Evolutionary conservation across 768 basidiomycete species (phyloP), one percentile per base, ranked within the genome.

Genomic region (Suillus fuscotomentosus): DNA sequence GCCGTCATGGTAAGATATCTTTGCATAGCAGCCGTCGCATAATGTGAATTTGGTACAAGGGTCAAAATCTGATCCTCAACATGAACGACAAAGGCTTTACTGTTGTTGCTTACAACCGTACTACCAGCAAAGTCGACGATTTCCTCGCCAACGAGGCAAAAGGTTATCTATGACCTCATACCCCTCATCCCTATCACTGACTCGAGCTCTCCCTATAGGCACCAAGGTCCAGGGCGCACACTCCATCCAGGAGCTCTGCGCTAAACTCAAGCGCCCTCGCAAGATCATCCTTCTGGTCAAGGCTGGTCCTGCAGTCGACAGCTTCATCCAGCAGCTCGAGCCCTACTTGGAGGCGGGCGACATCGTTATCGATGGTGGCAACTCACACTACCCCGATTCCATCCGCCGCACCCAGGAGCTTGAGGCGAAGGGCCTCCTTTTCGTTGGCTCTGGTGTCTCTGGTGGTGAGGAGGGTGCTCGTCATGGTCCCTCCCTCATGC

Each of bases 41-140:
- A 8, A 38, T 53, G 11, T 62, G 27, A 45, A 65, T 47, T 62
- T 38, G 60, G 24, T 59, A 36, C 34, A 72, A 95, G 94, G 95
- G 94, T 73, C 95, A 97, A 88, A 97, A 97, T 78, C 78, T 97
- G 75, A 96, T 97, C 77, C 83, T 98, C 71, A 97, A 98, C 84
- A 98, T 97, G 94, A 97, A 97, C 78, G 97, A 99, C 85, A 99
- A 99, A 81, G 97, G 97, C 60, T 99, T 95, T 83, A 95, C 82
- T 68, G 97, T 99, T 72, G 90, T 95, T 70, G 95, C 94, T 14
- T 99, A 92, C 82, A 99, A 99, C 86, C 91, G 97, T 72, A 99
- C 97, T 50, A 91, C 89, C 67, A 89, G 87, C 81, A 99, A 99
- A 79, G 95, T 99, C 72, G 96, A 98, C 77, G 75, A 85, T 75